These are phyloP conservation scores for Penicillium sumatraense DNA, from an alignment of 2,329 filamentous ascomycete genomes.

Conservation along the genomic window DNA sequence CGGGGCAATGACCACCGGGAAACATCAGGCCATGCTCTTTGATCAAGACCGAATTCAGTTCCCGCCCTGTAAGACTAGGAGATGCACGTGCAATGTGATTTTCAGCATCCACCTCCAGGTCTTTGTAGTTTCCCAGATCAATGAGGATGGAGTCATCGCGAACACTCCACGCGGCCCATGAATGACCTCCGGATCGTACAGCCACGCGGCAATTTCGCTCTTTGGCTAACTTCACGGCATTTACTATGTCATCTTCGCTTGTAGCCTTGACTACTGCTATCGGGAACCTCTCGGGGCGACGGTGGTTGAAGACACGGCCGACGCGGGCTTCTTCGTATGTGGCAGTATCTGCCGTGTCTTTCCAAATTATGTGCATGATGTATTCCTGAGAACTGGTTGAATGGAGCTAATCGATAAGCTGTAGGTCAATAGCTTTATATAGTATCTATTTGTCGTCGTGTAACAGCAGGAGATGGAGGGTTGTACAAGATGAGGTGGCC, in stretches of 20 bases:
- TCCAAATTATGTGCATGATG: constrained; percentile 30
- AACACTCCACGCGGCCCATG: constrained; percentile 56
- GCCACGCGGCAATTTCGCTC: constrained; percentile 45
- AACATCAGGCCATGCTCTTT: constrained; percentile 51
- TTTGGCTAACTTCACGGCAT: constrained; percentile 45
- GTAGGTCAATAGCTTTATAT: neutral
- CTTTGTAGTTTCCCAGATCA: constrained; percentile 47
- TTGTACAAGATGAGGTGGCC: too few relatives aligned
- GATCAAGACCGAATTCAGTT: constrained; percentile 26
- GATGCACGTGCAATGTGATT: constrained; percentile 49
- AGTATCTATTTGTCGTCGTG: neutral
- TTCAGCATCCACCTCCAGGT: constrained; percentile 45
- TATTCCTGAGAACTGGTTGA: neutral
- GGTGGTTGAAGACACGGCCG: constrained; percentile 53
- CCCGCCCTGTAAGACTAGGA: constrained; percentile 53
- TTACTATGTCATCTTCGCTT: constrained; percentile 38
- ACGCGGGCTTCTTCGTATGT: constrained; percentile 45
- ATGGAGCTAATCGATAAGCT: too few relatives aligned
- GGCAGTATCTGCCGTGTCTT: constrained; percentile 16
- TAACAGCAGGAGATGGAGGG: too few relatives aligned
- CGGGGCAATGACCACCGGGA: constrained; percentile 60
- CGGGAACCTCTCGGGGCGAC: constrained; percentile 47
- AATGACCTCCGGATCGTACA: constrained; percentile 55
- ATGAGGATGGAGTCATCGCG: constrained; percentile 52
- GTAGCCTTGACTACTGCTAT: constrained; percentile 48